phyloP scores from a whole-genome alignment of 306 rosid genomes.

The cucumber (Cucumis sativus) region Cucumber_9930_V3 NC_026659.2:27055501-27056000 shows the following conservation, averaged over 20 bases:
- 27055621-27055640: background rate
- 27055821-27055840: conserved; percentile 33
- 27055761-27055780: background rate
- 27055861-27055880: conserved; percentile 66
- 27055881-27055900: conserved; percentile 67
- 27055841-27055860: conserved; percentile 82
- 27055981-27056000: conserved; percentile 57
- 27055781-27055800: conserved; percentile 83
- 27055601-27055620: background rate
- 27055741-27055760: background rate
- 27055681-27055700: background rate
- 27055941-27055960: conserved; percentile 38
- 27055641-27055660: background rate
- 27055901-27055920: conserved; percentile 87
- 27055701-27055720: background rate
- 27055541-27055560: background rate
- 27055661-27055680: background rate
- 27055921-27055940: conserved; percentile 69
- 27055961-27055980: conserved; percentile 46
- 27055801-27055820: conserved; percentile 90
- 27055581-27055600: background rate
- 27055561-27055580: background rate
- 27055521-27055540: background rate
- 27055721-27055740: background rate
- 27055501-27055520: background rate